Conservation (phyloP, 768 basidiomycete species). For the Trametes coccinea region DNA sequence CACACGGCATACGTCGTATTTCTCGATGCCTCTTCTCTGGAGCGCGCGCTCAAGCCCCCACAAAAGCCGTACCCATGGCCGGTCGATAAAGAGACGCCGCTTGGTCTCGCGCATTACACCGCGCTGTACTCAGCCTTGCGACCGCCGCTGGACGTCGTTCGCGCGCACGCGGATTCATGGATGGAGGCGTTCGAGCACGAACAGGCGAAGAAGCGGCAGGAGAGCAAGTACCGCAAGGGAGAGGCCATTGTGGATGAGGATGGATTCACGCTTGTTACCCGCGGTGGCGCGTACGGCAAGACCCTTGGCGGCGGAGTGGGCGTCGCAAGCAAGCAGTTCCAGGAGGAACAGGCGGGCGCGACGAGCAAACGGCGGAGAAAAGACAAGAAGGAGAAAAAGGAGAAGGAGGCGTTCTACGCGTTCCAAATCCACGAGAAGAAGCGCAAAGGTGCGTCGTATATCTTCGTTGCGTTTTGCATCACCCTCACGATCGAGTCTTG, state of each 20-base stretch:
- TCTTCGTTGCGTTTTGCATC: neutral
- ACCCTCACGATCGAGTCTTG: neutral
- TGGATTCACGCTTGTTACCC: conserved; percentile 92
- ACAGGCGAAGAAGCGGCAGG: conserved; percentile 57
- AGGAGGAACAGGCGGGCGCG: conserved; percentile 27
- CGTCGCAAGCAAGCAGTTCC: conserved; percentile 61
- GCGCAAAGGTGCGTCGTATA: conserved; percentile 59
- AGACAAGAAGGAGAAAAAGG: conserved; percentile 66
- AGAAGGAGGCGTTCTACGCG: conserved; percentile 70
- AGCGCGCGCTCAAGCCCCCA: conserved; percentile 58
- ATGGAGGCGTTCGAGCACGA: conserved; percentile 79
- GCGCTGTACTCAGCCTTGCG: conserved; percentile 64
- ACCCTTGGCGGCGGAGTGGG: conserved; percentile 80
- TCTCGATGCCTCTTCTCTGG: conserved; percentile 71
- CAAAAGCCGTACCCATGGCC: conserved; percentile 68
- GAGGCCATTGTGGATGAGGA: conserved; percentile 93
- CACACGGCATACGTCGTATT: conserved; percentile 70
- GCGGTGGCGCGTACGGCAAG: conserved; percentile 87
- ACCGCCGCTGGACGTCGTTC: conserved; percentile 72
- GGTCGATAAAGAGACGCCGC: conserved; percentile 52
- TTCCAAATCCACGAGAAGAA: conserved; percentile 93
- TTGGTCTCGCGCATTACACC: conserved; percentile 72
- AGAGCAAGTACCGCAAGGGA: conserved; percentile 72
- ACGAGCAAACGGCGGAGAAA: conserved; percentile 48
- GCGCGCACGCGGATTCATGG: conserved; percentile 76